These are phyloP conservation scores for Mrakia hoshinonis DNA, from an alignment of 768 basidiomycete genomes.

Conservation along the genomic window DNA sequence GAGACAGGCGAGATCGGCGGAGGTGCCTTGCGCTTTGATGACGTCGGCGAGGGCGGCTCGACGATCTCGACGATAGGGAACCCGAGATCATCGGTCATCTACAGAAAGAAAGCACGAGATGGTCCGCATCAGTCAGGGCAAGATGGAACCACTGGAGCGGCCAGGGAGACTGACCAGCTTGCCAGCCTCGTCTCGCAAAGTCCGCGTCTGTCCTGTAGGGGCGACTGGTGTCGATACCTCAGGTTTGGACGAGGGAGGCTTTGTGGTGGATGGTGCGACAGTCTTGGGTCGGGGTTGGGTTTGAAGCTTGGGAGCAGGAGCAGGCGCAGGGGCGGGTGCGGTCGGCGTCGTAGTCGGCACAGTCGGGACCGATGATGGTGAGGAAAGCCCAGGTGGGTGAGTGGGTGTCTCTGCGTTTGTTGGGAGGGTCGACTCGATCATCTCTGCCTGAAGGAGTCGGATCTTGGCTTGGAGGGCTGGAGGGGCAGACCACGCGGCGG, in stretches of 20 bases:
- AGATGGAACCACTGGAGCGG: background rate
- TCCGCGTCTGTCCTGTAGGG: background rate
- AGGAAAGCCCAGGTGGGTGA: background rate
- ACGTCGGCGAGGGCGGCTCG: background rate
- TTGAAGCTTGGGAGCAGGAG: too few relatives aligned
- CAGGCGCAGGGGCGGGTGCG: background rate
- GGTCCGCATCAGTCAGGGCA: background rate
- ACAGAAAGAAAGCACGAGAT: background rate
- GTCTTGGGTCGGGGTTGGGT: too few relatives aligned
- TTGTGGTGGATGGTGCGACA: background rate
- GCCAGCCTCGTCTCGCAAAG: background rate
- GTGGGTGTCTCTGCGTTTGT: background rate
- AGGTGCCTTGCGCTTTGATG: background rate
- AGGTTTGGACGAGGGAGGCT: background rate
- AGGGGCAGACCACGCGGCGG: background rate
- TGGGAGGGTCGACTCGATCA: background rate
- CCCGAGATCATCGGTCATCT: conserved; percentile 6
- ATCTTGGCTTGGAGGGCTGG: background rate
- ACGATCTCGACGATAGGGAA: conserved; percentile 15
- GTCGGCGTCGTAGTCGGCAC: background rate
- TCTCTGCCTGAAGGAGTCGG: background rate
- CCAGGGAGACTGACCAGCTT: background rate
- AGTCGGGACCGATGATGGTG: background rate
- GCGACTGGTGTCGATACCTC: background rate
- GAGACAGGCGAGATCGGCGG: background rate